A percentile compares a stretch with the other conserved stretches of the same genome.
These are phyloP conservation scores for Apium graveolens DNA, from an alignment of 129 eudicot species.

Conservation along the genomic window DNA sequence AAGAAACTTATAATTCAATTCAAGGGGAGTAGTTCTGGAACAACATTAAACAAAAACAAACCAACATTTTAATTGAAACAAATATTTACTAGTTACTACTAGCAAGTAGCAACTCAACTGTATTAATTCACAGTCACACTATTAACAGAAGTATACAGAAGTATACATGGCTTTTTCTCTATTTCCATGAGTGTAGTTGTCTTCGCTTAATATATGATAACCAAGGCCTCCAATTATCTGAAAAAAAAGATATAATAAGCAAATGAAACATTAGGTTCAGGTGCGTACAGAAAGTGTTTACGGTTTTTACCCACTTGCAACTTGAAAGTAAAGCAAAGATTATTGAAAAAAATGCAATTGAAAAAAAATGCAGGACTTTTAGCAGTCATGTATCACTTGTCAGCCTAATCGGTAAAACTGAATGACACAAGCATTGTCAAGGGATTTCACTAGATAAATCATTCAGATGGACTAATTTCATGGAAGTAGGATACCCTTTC, in stretches of 20 bases:
- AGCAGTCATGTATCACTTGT: neutral
- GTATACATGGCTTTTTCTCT: neutral
- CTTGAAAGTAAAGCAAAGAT: neutral
- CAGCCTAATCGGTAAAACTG: neutral
- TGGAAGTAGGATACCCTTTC: neutral
- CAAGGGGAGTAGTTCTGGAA: neutral
- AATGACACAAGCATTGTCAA: neutral
- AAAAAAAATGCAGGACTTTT: neutral
- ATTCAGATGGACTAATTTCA: neutral
- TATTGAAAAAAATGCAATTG: neutral
- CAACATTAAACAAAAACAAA: neutral
- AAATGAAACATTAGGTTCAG: neutral
- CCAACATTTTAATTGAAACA: neutral
- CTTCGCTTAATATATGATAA: neutral
- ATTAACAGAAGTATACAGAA: neutral
- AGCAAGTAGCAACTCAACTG: too few species aligned
- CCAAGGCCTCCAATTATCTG: slow-evolving; percentile 2
- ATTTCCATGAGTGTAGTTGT: neutral
- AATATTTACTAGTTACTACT: too few species aligned
- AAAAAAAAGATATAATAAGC: neutral
- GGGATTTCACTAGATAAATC: neutral
- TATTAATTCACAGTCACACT: neutral
- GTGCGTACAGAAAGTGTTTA: neutral
- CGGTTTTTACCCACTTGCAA: neutral
- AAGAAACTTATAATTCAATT: neutral